Evolutionary conservation across 306 rosid genomes (phyloP), one percentile per base, ranked within the genome.

Genomic region (Sicyos baderoa): DNA sequence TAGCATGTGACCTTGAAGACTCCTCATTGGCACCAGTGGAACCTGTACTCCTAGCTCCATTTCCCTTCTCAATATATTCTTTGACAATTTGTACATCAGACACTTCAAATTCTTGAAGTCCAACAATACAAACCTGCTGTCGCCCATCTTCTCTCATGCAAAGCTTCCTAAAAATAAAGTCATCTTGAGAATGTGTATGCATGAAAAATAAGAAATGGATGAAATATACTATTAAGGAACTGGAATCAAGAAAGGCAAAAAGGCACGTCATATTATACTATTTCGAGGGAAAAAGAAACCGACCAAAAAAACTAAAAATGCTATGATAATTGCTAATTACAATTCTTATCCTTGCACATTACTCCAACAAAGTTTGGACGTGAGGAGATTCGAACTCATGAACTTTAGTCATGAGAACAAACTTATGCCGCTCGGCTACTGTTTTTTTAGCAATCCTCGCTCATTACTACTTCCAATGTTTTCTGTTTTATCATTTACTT

Each of bases 1-100:
- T 94, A 74, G 99, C 99, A 82, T 94, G 99, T 55, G 97, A 90
- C 82, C 99, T 86, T 44, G 99, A 94, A 70, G 99, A 94, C 81
- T 94, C 99, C 84, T 90, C 99, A 77, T 94, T 94, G 69, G 99
- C 99, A 79, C 97, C 99, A 16, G 99, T 94, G 58, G 99, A 88
- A 54, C 99, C 99, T 29, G 97, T 94, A 80, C 96, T 94, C 83
- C 99, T 88, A 64, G 99, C 78, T 76, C 97, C 84, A 83, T 83
- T 90, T 70, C 99, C 99, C 79, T 79, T 86, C 77, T 94, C 99
- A 70, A 94, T 94, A 79, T 78, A 94, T 72, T 94, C 97, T 85
- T 84, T 88, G 35, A 94, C 99, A 71, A 94, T 83, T 70, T 86
- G 95, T 77, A 94, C 96, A 59, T 94, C 97, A 71, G 86, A 94